A percentile compares a stretch with the other conserved stretches of the same genome.
Conservation (phyloP, 805 yeast genomes). For the Dipodascus geniculatus region DNA sequence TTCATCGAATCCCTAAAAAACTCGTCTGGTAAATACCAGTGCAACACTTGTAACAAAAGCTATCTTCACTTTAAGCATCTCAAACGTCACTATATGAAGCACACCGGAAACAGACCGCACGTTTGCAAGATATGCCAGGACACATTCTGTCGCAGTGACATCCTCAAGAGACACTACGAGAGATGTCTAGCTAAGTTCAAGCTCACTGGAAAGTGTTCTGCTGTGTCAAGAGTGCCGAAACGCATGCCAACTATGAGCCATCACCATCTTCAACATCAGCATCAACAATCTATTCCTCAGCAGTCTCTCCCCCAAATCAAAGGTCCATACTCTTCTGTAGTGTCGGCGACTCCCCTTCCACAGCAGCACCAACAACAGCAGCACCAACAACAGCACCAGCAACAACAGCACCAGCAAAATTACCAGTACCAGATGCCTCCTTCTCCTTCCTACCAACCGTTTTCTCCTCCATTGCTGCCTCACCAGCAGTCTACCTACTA, state of each 20-base stretch:
- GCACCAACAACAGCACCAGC: background rate
- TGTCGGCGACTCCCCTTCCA: background rate
- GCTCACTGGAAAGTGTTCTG: conserved; percentile 9
- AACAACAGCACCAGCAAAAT: background rate
- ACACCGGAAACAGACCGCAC: conserved; percentile 78
- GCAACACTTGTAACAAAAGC: conserved; percentile 16
- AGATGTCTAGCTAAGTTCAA: conserved; percentile 10
- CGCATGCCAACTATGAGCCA: background rate
- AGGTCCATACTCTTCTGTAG: background rate
- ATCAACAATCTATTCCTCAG: background rate
- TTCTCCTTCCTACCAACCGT: background rate
- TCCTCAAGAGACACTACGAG: conserved; percentile 14
- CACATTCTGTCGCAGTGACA: conserved; percentile 16
- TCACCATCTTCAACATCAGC: background rate
- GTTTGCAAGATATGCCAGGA: conserved; percentile 56
- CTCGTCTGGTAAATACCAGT: conserved; percentile 5
- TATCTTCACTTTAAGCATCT: conserved; percentile 50
- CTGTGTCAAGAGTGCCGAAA: conserved; percentile 10
- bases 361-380: background rate
- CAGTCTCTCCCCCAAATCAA: background rate
- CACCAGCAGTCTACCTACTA: background rate
- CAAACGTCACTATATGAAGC: conserved; percentile 70
- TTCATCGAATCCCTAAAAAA: background rate
- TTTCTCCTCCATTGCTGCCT: background rate
- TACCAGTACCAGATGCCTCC: background rate